Base-by-base conservation (phyloP, 2,329 filamentous ascomycete genomes). In the Cadophora luteo-olivacea region DNA sequence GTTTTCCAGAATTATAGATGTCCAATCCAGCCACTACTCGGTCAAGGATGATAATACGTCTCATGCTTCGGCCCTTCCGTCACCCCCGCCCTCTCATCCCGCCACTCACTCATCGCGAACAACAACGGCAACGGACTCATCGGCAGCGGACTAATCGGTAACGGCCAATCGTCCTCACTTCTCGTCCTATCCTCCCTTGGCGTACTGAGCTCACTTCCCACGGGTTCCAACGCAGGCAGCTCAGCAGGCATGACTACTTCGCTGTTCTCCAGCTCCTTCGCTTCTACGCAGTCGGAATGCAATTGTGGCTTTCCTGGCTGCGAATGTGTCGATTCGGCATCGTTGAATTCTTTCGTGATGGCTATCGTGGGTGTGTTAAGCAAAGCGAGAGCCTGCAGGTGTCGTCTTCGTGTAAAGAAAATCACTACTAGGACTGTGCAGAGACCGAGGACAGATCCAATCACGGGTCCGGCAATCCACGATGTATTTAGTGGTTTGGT, bases 21-120 rank as follows among this genome's bases (percentile, higher is more conserved):
- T 29, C 29, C 29, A 29, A 29, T 5, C 29, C 29, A 29, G 29
- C 29, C 29, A 29, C 29, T 29, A 3, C 29, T 29, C 29, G 29
- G 29, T 76, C 71, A 76, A 66, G 71, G 68, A 67, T 76, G 64
- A 66, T 76, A 75, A 64, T 71, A 76, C 2, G 75, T 76, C 7
- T 76, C 67, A 69, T 76, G 74, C 32, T 61, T 72, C 29, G 68
- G 64, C 2, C 65, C 54, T 19, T 70, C 61, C 22, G 65, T 52
- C n/a, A 33, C 61, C 8, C 73, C 71, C 38, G 52, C 66, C 51
- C 69, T 73, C 54, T 71, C 64, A 66, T 75, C 73, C 38, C 73
- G 68, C 45, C 73, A 66, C 24, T 75, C 74, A 8, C 64, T 68
- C 51, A 65, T 70, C 5, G 73, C 73, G 63, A 76, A 76, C 25